Evolutionary conservation across 805 yeast genomes (phyloP).

Genomic region (Hanseniaspora occidentalis): DNA sequence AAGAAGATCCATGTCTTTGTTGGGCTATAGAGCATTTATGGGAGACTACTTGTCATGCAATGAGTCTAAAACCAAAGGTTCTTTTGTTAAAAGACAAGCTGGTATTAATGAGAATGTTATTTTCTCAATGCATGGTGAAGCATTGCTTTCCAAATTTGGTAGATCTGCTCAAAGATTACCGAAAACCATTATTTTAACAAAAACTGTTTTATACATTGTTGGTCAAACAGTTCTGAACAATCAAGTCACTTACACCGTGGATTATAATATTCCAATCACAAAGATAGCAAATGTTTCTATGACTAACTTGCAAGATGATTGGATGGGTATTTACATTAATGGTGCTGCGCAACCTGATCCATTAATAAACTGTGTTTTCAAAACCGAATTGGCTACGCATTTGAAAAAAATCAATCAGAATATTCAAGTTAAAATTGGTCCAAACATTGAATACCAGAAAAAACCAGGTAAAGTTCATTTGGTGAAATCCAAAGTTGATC

Average conservation of each 20-base stretch:
- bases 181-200: slow-evolving; percentile 61
- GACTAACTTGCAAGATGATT: slow-evolving; percentile 77
- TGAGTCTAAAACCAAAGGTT: slow-evolving; percentile 63
- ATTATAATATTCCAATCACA: slow-evolving; percentile 47
- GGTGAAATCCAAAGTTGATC: slow-evolving; percentile 56
- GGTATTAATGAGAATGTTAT: slow-evolving; percentile 60
- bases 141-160: slow-evolving; percentile 77
- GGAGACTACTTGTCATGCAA: slow-evolving; percentile 93
- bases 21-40: slow-evolving; percentile 79
- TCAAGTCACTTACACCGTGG: slow-evolving; percentile 46
- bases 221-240: slow-evolving; percentile 60
- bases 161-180: slow-evolving; percentile 74
- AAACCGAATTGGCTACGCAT: slow-evolving; percentile 77
- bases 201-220: slow-evolving; percentile 48
- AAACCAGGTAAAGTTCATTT: slow-evolving; percentile 72
- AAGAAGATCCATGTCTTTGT: slow-evolving; percentile 75
- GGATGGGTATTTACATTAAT: slow-evolving; percentile 52
- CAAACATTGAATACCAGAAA: slow-evolving; percentile 71
- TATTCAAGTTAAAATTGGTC: slow-evolving; percentile 52
- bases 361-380: slow-evolving; percentile 67
- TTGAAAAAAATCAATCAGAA: slow-evolving; percentile 49
- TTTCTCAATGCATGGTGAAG: slow-evolving; percentile 76
- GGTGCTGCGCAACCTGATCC: slow-evolving; percentile 52
- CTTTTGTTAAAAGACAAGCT: slow-evolving; percentile 53
- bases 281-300: slow-evolving; percentile 52